Base-by-base conservation (phyloP, 2,329 filamentous ascomycete species). In the Xylaria sp. region DNA sequence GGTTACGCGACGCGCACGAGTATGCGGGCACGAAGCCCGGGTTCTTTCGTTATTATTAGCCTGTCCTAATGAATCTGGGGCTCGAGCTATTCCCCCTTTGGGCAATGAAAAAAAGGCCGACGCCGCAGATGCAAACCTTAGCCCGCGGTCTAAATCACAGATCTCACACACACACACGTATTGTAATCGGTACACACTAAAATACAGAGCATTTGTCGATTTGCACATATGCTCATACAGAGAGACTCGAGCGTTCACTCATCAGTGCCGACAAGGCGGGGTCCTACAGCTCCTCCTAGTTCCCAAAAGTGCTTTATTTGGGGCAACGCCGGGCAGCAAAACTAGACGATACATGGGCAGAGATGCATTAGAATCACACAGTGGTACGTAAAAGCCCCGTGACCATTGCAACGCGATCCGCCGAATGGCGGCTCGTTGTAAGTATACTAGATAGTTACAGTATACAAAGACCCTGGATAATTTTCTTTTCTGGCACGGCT, bases 1-100 rank as follows among this genome's bases (percentile, higher is more conserved):
- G 64, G 46, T 33, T 48, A 67, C 58, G 64, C 62, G 58, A 63
- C 64, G 54, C 63, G 64, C 51, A 54, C 33, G 35, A 59, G 53
- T 54, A 54, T 63, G 61, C 43, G 58, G 61, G 53, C 11, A n/a
- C 21, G 48, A 37, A 49, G 55, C 47, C 47, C 55, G 41, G 59
- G 40, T 38, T 54, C 56, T 54, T 52, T 47, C 51, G 11, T 47
- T 60, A 59, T 46, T 49, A 58, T 64, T 62, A 64, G 62, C 29
- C 46, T 48, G 25, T 46, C 35, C 58, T 41, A 21, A 62, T 51
- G 40, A 59, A 54, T 35, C 52, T 38, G 41, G 13, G 48, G 31
- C 43, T 49, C 19, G 13, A 46, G 29, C 56, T 58, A 64, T 41
- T 38, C 58, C 53, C n/a, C 31, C 51, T 60, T 46, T 35, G 38